Base-by-base conservation (phyloP, 176 grass and related monocot genomes). In the Juncus inflexus region DNA sequence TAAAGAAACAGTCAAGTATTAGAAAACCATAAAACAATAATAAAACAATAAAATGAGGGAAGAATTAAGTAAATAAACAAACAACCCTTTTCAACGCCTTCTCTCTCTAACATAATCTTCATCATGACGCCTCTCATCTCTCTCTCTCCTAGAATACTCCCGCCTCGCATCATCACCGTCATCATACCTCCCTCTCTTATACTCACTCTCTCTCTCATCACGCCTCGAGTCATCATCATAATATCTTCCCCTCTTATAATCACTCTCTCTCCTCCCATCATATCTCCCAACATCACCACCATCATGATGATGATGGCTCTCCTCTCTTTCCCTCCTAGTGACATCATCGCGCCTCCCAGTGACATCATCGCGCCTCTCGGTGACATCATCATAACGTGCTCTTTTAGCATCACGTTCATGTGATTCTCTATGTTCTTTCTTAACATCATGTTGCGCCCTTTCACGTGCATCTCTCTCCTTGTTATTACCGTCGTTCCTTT, bases 51-150 rank as follows among this genome's bases (percentile, higher is more conserved):
- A 40, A 10, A 28, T 71, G 3, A 7, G 39, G 40, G 15, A 36
- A 55, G 40, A 52, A 35, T 42, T 35, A 11, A 35, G 39, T 47
- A 42, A 15, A n/a, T n/a, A n/a, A 8, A 41, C 35, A 56, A 8
- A 4, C 15, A 47, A 47, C 9, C 9, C 43, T 47, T 47, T 78
- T 12, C 19, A 77, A 5, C 36, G 62, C 58, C 87, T 78, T 73
- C 72, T 77, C 67, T 83, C 86, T 78, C 83, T 86, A 36, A 75
- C 52, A 52, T 76, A 77, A 64, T 80, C 85, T 75, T 86, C 86
- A 63, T 74, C 78, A 68, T 72, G 66, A 5, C 62, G 79, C 2
- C 69, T 53, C 55, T 80, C 85, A 78, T 83, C 69, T 47, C 61
- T 73, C 42, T 89, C 81, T 56, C 78, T 77, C 73, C 43, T 83